Percentiles rank a stretch among this genome's conserved stretches.
Evolutionary conservation across 1,284 basidiomycete species (phyloP).

Genomic region (Salmacisia buchloeana): DNA sequence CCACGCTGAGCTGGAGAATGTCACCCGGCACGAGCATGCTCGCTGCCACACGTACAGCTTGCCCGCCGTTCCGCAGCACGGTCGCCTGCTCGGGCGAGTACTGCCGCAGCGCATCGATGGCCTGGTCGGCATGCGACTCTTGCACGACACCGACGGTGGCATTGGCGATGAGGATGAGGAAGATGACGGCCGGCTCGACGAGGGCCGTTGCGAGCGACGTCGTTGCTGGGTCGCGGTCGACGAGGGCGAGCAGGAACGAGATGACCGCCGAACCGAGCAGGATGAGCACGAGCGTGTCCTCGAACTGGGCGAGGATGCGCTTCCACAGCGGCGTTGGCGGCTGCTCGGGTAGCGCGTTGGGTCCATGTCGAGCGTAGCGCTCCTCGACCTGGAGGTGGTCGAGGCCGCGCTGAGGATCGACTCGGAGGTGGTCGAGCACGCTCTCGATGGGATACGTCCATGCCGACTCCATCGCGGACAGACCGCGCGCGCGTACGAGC

Average conservation of each 20-base stretch:
- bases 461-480: slow-evolving; percentile 40
- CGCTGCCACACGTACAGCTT: slow-evolving; percentile 69
- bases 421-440: slow-evolving; percentile 31
- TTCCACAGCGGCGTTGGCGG: slow-evolving; percentile 84
- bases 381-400: slow-evolving; percentile 27
- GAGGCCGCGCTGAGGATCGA: slow-evolving; percentile 39
- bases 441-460: slow-evolving; percentile 43
- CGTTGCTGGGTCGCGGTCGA: slow-evolving; percentile 21
- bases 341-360: slow-evolving; percentile 66
- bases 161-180: slow-evolving; percentile 87
- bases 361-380: slow-evolving; percentile 11
- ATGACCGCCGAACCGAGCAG: slow-evolving; percentile 46
- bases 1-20: slow-evolving; percentile 78
- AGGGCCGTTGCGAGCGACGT: slow-evolving; percentile 63
- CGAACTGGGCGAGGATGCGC: slow-evolving; percentile 93
- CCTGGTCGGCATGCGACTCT: slow-evolving; percentile 87
- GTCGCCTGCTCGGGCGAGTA: slow-evolving; percentile 93
- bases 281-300: slow-evolving; percentile 50
- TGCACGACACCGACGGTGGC: slow-evolving; percentile 90
- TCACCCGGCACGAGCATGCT: slow-evolving; percentile 87
- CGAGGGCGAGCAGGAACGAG: slow-evolving; percentile 44
- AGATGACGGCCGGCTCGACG: slow-evolving; percentile 85
- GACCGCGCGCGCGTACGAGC: no score
- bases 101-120: slow-evolving; percentile 88
- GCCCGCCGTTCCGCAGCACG: slow-evolving; percentile 67